Percentiles rank a stretch among this genome's conserved stretches.
These are phyloP conservation scores for Haplographium delicatum DNA, from an alignment of 495 filamentous ascomycete genomes.

Conservation along the genomic window DNA sequence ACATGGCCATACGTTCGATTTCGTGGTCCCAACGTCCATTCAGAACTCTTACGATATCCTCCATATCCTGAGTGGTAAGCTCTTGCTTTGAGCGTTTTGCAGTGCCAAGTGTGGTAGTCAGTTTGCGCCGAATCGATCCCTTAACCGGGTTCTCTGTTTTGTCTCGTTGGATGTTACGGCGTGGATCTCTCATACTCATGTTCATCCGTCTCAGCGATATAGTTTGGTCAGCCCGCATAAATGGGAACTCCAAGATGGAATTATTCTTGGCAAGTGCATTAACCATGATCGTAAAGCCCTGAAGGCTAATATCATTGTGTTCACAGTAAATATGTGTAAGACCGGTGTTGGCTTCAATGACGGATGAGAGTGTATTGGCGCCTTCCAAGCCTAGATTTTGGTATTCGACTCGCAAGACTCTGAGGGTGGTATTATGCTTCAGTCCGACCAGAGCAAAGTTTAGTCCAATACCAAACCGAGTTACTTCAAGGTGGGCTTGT, in stretches of 20 bases:
- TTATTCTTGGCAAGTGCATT: conserved; percentile 66
- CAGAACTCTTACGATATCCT: conserved; percentile 48
- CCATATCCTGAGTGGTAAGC: conserved; percentile 41
- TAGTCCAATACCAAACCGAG: conserved; percentile 76
- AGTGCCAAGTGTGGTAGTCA: conserved; percentile 25
- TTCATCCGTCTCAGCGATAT: conserved; percentile 59
- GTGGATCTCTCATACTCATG: conserved; percentile 50
- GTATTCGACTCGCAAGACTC: conserved; percentile 68
- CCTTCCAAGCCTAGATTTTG: conserved; percentile 59
- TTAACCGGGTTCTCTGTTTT: conserved; percentile 22
- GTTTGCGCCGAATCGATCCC: conserved; percentile 16
- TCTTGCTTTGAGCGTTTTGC: conserved; percentile 19
- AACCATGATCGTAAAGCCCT: conserved; percentile 72
- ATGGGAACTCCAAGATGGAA: conserved; percentile 58
- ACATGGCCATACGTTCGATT: conserved; percentile 48
- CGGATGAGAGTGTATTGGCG: conserved; percentile 71
- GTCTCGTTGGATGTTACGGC: conserved; percentile 29
- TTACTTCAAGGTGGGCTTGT: conserved; percentile 79
- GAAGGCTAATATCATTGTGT: conserved; percentile 71
- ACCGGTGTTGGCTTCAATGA: conserved; percentile 60
- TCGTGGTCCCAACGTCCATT: conserved; percentile 60
- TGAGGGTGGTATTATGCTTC: conserved; percentile 67
- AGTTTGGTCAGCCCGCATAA: conserved; percentile 57
- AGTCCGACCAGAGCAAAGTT: conserved; percentile 73
- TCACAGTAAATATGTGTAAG: conserved; percentile 70